A percentile compares a stretch with the other conserved stretches of the same genome.
Conservation (phyloP, 176 grass and related monocot species). For the Pontederia paniculata region DNA sequence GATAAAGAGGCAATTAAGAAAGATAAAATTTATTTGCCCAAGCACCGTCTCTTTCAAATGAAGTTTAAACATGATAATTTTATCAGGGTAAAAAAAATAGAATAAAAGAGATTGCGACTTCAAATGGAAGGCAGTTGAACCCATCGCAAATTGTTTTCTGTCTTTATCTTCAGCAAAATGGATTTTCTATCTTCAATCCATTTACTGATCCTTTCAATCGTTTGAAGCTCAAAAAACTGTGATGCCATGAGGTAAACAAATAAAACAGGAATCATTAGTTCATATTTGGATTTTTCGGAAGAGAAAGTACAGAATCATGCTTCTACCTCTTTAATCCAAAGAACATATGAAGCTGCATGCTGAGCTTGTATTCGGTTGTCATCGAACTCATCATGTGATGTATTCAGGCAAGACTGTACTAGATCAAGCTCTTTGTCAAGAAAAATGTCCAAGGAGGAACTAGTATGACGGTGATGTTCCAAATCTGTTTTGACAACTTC, state of each 20-base stretch:
- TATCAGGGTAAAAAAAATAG: no score
- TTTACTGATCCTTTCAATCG: background rate
- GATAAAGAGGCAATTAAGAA: no score
- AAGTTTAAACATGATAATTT: no score
- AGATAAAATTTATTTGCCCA: no score
- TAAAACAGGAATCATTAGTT: background rate
- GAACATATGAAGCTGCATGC: slow-evolving; percentile 24
- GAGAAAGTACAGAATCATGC: background rate
- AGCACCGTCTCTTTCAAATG: no score
- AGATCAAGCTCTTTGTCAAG: slow-evolving; percentile 47
- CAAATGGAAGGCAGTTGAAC: no score
- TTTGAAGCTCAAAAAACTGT: slow-evolving; percentile 6
- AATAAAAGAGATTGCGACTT: no score
- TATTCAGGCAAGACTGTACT: slow-evolving; percentile 27
- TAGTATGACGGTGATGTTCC: slow-evolving; percentile 4
- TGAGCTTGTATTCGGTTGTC: slow-evolving; percentile 30
- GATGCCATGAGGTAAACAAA: background rate
- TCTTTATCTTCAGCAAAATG: slow-evolving; percentile 1
- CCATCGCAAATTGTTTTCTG: background rate
- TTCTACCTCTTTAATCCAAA: slow-evolving; percentile 35
- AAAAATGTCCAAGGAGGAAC: slow-evolving; percentile 36
- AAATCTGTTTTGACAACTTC: slow-evolving; percentile 4
- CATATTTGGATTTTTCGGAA: background rate
- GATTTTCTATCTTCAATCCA: background rate
- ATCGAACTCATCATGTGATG: slow-evolving; percentile 26